phyloP scores from a whole-genome alignment of 2,329 filamentous ascomycete genomes.

The Sclerotinia nivalis region DNA sequence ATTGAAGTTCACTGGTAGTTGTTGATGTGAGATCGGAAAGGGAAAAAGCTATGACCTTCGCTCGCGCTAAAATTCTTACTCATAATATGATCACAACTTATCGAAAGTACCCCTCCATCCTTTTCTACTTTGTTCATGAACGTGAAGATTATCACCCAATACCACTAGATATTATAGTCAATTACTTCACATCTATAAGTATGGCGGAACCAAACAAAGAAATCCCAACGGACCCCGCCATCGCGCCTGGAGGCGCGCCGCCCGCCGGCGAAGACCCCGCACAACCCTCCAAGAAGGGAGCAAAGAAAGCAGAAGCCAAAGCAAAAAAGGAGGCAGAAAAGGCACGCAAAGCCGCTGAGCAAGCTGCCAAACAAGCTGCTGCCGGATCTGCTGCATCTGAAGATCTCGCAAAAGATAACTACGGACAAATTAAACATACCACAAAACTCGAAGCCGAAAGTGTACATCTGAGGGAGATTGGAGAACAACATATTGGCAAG shows the following conservation, averaged over 20 bases:
- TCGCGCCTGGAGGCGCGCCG: constrained; percentile 12
- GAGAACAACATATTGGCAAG: constrained; percentile 65
- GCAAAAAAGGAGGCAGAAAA: constrained; percentile 87
- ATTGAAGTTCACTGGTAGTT: too few relatives aligned
- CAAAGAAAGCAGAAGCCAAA: constrained; percentile 83
- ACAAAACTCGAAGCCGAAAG: constrained; percentile 56
- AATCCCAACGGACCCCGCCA: constrained; percentile 27
- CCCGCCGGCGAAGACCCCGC: constrained; percentile 25
- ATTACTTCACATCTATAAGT: not conserved
- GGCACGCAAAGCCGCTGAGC: constrained; percentile 69
- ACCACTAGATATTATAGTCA: not conserved
- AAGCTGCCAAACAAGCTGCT: constrained; percentile 69
- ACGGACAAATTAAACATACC: constrained; percentile 67
- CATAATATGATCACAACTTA: constrained; percentile 13
- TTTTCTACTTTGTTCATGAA: constrained; percentile 5
- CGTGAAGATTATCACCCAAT: not conserved
- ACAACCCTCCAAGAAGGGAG: constrained; percentile 67
- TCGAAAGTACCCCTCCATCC: constrained; percentile 22
- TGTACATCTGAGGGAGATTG: constrained; percentile 63
- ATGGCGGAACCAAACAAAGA: constrained; percentile 32
- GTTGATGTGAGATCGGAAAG: not conserved
- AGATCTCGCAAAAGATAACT: constrained; percentile 73
- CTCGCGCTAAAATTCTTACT: constrained; percentile 23
- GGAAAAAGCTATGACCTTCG: constrained; percentile 14
- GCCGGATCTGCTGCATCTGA: constrained; percentile 62